These are phyloP conservation scores for Hypsizygus marmoreus DNA, from an alignment of 768 basidiomycete species.

Conservation along the genomic window DNA sequence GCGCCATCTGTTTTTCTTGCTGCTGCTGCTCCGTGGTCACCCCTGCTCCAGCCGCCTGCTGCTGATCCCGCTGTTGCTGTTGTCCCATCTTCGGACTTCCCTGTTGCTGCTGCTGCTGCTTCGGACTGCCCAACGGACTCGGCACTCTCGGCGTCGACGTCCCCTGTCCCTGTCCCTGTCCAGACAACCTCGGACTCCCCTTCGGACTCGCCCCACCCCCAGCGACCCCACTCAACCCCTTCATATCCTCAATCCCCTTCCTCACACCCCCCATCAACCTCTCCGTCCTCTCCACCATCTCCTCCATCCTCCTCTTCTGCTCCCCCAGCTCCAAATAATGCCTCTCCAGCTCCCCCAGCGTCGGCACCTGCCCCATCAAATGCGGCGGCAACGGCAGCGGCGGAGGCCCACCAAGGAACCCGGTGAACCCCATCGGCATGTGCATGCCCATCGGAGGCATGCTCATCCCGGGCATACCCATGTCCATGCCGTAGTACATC, in stretches of 20 bases:
- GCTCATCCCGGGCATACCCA: too few relatives aligned
- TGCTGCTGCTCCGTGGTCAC: neutral
- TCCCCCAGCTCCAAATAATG: constrained; percentile 69
- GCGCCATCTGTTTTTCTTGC: constrained; percentile 9
- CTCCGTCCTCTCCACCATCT: constrained; percentile 77
- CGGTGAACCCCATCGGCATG: constrained; percentile 33
- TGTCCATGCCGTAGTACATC: constrained; percentile 40
- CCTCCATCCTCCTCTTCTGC: constrained; percentile 66
- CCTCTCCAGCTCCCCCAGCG: constrained; percentile 63
- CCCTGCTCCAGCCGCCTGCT: too few relatives aligned
- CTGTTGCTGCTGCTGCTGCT: neutral
- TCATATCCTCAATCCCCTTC: constrained; percentile 78
- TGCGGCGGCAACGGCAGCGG: constrained; percentile 2
- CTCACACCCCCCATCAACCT: constrained; percentile 70
- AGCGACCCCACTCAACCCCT: constrained; percentile 29
- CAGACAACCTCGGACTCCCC: constrained; percentile 1
- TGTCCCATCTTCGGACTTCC: neutral
- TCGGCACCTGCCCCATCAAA: constrained; percentile 39
- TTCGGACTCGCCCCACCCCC: neutral
- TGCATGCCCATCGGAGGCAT: too few relatives aligned
- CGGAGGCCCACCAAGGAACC: constrained; percentile 1
- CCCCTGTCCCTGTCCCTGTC: neutral
- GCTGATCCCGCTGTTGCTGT: neutral
- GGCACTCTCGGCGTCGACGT: constrained; percentile 4
- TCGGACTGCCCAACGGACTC: constrained; percentile 14